A percentile compares a stretch with the other conserved stretches of the same genome.
Conservation (phyloP, 768 basidiomycete species). For the Trametes cubensis region DNA sequence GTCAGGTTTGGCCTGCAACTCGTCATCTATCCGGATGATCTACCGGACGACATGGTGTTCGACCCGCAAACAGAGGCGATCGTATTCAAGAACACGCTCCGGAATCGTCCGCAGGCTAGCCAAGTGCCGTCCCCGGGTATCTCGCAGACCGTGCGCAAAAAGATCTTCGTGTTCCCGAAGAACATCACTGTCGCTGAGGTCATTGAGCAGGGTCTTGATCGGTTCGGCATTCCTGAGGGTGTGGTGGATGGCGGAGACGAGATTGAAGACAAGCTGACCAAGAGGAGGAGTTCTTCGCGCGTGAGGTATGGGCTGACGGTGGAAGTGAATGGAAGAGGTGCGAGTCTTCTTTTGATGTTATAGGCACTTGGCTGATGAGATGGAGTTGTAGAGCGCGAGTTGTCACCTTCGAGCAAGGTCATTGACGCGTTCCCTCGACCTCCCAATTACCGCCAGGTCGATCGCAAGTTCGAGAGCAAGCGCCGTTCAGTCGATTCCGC, state of each 20-base stretch:
- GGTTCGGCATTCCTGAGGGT: slow-evolving; percentile 95
- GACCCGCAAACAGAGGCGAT: slow-evolving; percentile 93
- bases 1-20: slow-evolving; percentile 85
- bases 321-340: slow-evolving; percentile 65
- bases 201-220: slow-evolving; percentile 87
- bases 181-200: slow-evolving; percentile 97
- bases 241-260: slow-evolving; percentile 99
- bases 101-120: slow-evolving; percentile 51
- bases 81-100: slow-evolving; percentile 78
- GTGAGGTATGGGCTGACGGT: slow-evolving; percentile 84
- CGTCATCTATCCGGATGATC: slow-evolving; percentile 84
- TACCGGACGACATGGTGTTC: slow-evolving; percentile 94
- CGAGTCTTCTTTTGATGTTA: slow-evolving; percentile 24
- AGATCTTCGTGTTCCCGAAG: slow-evolving; percentile 90
- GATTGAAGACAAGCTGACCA: slow-evolving; percentile 88
- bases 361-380: neutral
- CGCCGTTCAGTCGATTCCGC: slow-evolving; percentile 87
- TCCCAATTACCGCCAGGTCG: slow-evolving; percentile 67
- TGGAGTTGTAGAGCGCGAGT: slow-evolving; percentile 62
- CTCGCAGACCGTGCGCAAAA: slow-evolving; percentile 65
- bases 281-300: slow-evolving; percentile 74
- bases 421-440: slow-evolving; percentile 82
- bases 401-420: slow-evolving; percentile 79
- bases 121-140: slow-evolving; percentile 52
- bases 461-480: slow-evolving; percentile 66